Percentiles rank a stretch among this genome's conserved stretches.
phyloP scores from a whole-genome alignment of 2,329 filamentous ascomycete species.

The Ascosphaera aggregata region DNA sequence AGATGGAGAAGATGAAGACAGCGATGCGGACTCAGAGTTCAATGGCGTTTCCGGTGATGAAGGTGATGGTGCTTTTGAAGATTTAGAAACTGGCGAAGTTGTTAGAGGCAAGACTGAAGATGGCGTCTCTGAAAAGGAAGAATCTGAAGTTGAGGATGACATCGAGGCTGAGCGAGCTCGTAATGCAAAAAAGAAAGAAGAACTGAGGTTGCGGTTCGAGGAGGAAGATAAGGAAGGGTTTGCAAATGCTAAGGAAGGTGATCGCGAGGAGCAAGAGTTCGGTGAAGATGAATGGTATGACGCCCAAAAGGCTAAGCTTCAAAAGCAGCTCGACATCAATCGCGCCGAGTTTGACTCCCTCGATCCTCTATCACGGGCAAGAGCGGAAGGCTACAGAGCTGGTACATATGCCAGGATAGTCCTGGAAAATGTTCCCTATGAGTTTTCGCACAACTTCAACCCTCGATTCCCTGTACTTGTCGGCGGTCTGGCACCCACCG shows the following conservation, averaged over 20 bases:
- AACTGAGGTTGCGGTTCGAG: slow-evolving; percentile 82
- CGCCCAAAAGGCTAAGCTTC: slow-evolving; percentile 75
- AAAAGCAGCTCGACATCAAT: slow-evolving; percentile 95
- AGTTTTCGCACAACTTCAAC: slow-evolving; percentile 69
- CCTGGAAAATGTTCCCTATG: slow-evolving; percentile 68
- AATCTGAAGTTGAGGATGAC: slow-evolving; percentile 14
- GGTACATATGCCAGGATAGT: slow-evolving; percentile 87
- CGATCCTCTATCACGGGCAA: slow-evolving; percentile 58
- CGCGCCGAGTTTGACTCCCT: slow-evolving; percentile 75
- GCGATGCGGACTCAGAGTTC: slow-evolving; percentile 24
- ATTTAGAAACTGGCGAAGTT: slow-evolving; percentile 54
- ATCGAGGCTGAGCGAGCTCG: slow-evolving; percentile 76
- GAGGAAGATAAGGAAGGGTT: slow-evolving; percentile 97
- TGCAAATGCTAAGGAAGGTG: slow-evolving; percentile 58
- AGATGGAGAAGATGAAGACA: slow-evolving; percentile 28
- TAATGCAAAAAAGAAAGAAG: slow-evolving; percentile 83
- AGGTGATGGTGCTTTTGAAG: slow-evolving; percentile 64
- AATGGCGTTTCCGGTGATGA: slow-evolving; percentile 28
- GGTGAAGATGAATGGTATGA: slow-evolving; percentile 99
- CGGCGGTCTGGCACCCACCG: slow-evolving; percentile 77
- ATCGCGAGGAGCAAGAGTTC: slow-evolving; percentile 56
- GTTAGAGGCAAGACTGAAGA: slow-evolving; percentile 16
- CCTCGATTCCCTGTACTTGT: slow-evolving; percentile 65
- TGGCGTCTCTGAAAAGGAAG: slow-evolving; percentile 24
- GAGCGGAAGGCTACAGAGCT: slow-evolving; percentile 75